Evolutionary conservation across 2,329 filamentous ascomycete genomes (phyloP).

Genomic region (Phaeosphaeriaceae sp.): DNA sequence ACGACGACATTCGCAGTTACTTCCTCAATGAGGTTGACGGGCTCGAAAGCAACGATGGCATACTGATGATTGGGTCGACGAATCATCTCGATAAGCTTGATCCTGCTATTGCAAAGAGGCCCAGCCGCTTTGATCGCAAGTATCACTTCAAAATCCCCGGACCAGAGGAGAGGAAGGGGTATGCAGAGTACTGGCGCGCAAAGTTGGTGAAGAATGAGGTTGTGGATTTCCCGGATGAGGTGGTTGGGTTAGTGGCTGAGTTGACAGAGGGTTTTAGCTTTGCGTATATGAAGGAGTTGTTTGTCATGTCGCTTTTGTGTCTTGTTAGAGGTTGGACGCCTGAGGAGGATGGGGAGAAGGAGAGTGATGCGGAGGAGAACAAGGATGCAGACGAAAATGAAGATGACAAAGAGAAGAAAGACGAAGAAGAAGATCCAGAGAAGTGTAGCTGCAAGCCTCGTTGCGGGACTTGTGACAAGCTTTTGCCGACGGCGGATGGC

Average conservation of each 20-base stretch:
- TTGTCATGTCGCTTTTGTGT: conserved; percentile 47
- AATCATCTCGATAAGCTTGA: conserved; percentile 70
- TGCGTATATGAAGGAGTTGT: conserved; percentile 52
- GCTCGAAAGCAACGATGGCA: conserved; percentile 71
- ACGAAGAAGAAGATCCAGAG: too few relatives aligned
- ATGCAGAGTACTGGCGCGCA: conserved; percentile 51
- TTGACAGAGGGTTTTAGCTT: conserved; percentile 51
- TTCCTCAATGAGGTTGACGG: conserved; percentile 77
- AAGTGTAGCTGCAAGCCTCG: not conserved
- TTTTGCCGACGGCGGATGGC: conserved; percentile 4
- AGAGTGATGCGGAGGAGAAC: not conserved
- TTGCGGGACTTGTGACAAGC: conserved; percentile 29
- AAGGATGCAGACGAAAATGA: not conserved
- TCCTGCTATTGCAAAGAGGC: conserved; percentile 61
- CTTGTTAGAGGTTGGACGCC: conserved; percentile 32
- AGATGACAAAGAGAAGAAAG: not conserved
- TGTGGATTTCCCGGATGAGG: conserved; percentile 47
- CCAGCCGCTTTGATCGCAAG: conserved; percentile 54
- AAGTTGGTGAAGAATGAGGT: conserved; percentile 42
- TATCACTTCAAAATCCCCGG: conserved; percentile 52
- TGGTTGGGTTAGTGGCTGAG: conserved; percentile 40
- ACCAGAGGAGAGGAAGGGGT: conserved; percentile 41
- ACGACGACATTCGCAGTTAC: conserved; percentile 66
- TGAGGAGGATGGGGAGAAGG: not conserved
- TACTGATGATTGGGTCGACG: conserved; percentile 70